These are phyloP conservation scores for Thecaphora frezii DNA, from an alignment of 1,284 basidiomycete genomes.

Conservation along the genomic window DNA sequence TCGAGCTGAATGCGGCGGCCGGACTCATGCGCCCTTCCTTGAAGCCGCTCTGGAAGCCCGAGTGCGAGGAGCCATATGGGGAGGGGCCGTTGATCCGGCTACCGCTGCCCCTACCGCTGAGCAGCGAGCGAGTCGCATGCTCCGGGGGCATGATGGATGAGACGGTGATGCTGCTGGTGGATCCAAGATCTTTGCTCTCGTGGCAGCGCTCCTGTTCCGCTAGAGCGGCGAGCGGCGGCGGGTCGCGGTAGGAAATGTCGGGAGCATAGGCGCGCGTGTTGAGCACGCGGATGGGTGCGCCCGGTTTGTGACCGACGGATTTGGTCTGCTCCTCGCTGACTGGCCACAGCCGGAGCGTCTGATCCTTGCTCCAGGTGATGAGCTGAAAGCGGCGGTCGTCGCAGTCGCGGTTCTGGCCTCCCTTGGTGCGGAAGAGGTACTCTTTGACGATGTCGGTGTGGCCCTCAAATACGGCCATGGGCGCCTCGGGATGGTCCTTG, in stretches of 20 bases:
- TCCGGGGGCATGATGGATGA: slow-evolving; percentile 37
- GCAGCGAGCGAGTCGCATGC: slow-evolving; percentile 28
- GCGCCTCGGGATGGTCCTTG: slow-evolving; percentile 62
- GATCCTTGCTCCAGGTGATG: slow-evolving; percentile 95
- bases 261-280: slow-evolving; percentile 61
- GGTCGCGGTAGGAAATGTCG: slow-evolving; percentile 47
- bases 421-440: slow-evolving; percentile 85
- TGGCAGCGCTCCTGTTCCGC: slow-evolving; percentile 15
- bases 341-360: slow-evolving; percentile 89
- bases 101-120: slow-evolving; percentile 38
- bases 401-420: slow-evolving; percentile 59
- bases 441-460: slow-evolving; percentile 94
- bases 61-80: slow-evolving; percentile 33
- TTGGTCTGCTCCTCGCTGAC: slow-evolving; percentile 69
- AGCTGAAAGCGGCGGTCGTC: slow-evolving; percentile 62
- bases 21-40: slow-evolving; percentile 29
- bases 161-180: slow-evolving; percentile 27
- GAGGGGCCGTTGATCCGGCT: slow-evolving; percentile 26
- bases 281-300: slow-evolving; percentile 63
- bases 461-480: slow-evolving; percentile 79
- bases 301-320: slow-evolving; percentile 63
- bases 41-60: slow-evolving; percentile 25
- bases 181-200: slow-evolving; percentile 12
- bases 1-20: slow-evolving; percentile 14
- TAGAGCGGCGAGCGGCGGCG: slow-evolving; percentile 12